Evolutionary conservation across 1,284 basidiomycete species (phyloP).

Genomic region (Marasmius sp.): DNA sequence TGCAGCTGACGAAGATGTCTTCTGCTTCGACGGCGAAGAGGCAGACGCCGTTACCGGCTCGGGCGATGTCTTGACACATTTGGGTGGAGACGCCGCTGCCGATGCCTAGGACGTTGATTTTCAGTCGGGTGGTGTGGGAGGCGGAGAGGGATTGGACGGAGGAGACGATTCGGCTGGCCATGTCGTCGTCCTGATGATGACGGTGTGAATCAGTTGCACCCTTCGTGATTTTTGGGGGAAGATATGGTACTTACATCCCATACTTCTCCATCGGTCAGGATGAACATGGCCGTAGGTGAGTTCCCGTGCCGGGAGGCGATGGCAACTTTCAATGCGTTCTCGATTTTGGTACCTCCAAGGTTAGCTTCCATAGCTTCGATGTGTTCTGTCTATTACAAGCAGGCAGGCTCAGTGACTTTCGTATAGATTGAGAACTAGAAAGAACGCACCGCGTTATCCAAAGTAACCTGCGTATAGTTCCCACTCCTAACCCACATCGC

Average conservation of each 20-base stretch:
- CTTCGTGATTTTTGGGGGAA: not conserved
- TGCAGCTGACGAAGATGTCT: constrained; percentile 47
- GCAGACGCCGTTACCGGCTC: constrained; percentile 47
- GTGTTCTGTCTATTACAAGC: constrained; percentile 23
- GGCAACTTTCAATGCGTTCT: constrained; percentile 34
- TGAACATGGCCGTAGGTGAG: constrained; percentile 46
- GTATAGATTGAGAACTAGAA: not conserved
- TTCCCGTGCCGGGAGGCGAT: constrained; percentile 29
- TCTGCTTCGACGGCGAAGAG: constrained; percentile 45
- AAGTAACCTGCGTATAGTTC: constrained; percentile 28
- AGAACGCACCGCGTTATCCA: constrained; percentile 41
- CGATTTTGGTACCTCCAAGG: constrained; percentile 49
- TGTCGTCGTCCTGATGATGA: constrained; percentile 26
- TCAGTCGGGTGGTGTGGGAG: constrained; percentile 31
- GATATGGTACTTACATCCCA: constrained; percentile 9
- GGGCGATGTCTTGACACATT: constrained; percentile 50
- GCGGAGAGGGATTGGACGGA: constrained; percentile 31
- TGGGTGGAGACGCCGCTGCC: constrained; percentile 47
- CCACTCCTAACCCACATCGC: constrained; percentile 37
- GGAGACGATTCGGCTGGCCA: constrained; percentile 17
- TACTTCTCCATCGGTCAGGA: constrained; percentile 55
- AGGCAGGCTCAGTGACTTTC: not conserved
- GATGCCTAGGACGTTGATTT: constrained; percentile 59
- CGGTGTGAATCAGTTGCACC: not conserved
- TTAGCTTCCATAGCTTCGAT: constrained; percentile 41